A percentile compares a stretch with the other conserved stretches of the same genome.
phyloP scores from a whole-genome alignment of 805 yeast species.

The Pichia membranifaciens region DNA sequence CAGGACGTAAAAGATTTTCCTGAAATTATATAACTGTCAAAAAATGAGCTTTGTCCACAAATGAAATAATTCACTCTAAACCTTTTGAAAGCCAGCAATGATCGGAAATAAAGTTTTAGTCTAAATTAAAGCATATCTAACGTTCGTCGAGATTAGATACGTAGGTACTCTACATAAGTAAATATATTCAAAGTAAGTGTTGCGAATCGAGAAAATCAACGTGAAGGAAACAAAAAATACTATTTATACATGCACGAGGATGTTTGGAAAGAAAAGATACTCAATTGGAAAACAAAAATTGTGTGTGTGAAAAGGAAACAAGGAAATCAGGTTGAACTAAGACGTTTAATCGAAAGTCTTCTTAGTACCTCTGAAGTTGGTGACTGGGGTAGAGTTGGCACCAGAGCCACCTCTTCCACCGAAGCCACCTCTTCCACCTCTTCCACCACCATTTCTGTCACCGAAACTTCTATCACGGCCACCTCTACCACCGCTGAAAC shows the following conservation, averaged over 20 bases:
- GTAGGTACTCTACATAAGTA: background rate
- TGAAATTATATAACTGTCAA: too few species aligned
- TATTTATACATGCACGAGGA: slow-evolving; percentile 12
- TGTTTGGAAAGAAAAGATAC: slow-evolving; percentile 12
- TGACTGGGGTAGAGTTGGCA: slow-evolving; percentile 58
- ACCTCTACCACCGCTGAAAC: slow-evolving; percentile 21
- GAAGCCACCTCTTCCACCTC: slow-evolving; percentile 37
- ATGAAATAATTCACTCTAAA: too few species aligned
- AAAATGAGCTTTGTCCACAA: too few species aligned
- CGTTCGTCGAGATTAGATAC: background rate
- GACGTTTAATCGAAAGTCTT: slow-evolving; percentile 64
- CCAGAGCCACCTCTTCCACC: slow-evolving; percentile 44
- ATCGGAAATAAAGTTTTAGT: too few species aligned
- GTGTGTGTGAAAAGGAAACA: background rate
- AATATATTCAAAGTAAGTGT: background rate
- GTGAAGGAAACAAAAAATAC: slow-evolving; percentile 10
- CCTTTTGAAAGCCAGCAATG: too few species aligned
- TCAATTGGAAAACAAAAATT: background rate
- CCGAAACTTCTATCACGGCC: slow-evolving; percentile 34
- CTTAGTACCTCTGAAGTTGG: slow-evolving; percentile 75
- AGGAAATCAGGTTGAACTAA: background rate
- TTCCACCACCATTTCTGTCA: slow-evolving; percentile 18
- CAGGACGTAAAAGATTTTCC: too few species aligned
- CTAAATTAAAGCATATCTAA: background rate
- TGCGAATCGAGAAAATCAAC: slow-evolving; percentile 10